These are phyloP conservation scores for Dysphania ambrosioides DNA, from an alignment of 148 eudicot genomes.

Conservation along the genomic window DNA sequence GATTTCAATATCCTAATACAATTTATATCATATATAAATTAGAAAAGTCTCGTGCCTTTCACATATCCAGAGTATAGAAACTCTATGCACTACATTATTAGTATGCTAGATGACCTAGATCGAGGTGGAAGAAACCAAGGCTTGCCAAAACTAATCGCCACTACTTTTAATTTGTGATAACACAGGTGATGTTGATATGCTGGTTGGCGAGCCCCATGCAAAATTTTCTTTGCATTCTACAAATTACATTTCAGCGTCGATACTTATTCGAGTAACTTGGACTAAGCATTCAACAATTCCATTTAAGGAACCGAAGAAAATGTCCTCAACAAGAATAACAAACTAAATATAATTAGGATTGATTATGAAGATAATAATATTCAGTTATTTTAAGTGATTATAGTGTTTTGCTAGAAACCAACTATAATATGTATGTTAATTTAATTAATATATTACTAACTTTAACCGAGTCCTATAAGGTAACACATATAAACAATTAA, in stretches of 20 bases:
- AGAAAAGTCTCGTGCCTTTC: too few relatives aligned
- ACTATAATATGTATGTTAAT: too few relatives aligned
- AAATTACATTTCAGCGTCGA: slow-evolving; percentile 4
- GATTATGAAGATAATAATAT: too few relatives aligned
- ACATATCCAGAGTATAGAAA: too few relatives aligned
- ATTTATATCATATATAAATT: too few relatives aligned
- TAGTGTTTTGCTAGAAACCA: too few relatives aligned
- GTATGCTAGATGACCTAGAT: background rate
- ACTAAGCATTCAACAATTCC: slow-evolving; percentile 6
- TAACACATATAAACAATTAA: too few relatives aligned
- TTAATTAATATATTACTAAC: too few relatives aligned
- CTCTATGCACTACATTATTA: too few relatives aligned
- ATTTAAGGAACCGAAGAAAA: slow-evolving; percentile 7
- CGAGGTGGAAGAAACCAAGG: background rate
- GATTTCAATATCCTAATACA: background rate
- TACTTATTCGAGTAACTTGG: background rate
- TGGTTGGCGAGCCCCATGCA: background rate
- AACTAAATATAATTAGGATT: too few relatives aligned
- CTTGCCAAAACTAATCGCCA: background rate
- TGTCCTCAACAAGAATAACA: too few relatives aligned
- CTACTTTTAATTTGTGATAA: background rate
- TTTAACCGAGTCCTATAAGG: too few relatives aligned
- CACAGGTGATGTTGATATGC: background rate
- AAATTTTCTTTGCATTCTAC: background rate
- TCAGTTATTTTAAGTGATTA: background rate